These are phyloP conservation scores for Termitomyces titanicus DNA, from an alignment of 768 basidiomycete species.

Conservation along the genomic window DNA sequence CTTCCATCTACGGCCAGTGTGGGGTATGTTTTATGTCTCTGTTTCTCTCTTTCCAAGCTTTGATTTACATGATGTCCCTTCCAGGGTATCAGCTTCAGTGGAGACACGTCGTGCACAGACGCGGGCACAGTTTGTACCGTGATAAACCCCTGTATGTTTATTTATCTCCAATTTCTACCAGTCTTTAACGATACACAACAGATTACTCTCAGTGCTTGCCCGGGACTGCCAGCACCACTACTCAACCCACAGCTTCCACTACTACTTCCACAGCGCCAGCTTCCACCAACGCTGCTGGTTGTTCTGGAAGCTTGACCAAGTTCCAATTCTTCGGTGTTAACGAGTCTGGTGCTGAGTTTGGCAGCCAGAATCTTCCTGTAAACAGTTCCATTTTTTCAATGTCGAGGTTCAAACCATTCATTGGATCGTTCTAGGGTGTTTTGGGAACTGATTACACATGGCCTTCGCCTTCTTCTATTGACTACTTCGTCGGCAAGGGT, in stretches of 20 bases:
- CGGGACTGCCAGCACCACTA: slow-evolving; percentile 21
- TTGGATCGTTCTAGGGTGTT: slow-evolving; percentile 23
- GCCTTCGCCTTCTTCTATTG: slow-evolving; percentile 40
- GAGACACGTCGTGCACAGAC: slow-evolving; percentile 38
- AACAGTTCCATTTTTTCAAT: slow-evolving; percentile 7
- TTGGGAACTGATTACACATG: slow-evolving; percentile 46
- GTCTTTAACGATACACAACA: slow-evolving; percentile 14
- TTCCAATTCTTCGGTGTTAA: slow-evolving; percentile 65
- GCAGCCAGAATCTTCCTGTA: slow-evolving; percentile 45
- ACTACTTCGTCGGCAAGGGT: slow-evolving; percentile 50
- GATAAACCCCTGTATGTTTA: slow-evolving; percentile 37
- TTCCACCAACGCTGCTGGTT: slow-evolving; percentile 24
- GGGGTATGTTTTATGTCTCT: slow-evolving; percentile 31
- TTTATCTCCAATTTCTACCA: neutral
- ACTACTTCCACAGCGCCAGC: slow-evolving; percentile 27
- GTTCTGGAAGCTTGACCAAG: slow-evolving; percentile 43
- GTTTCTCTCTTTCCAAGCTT: neutral
- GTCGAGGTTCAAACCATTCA: neutral
- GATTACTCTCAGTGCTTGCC: slow-evolving; percentile 48
- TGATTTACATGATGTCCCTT: neutral
- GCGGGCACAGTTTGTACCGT: slow-evolving; percentile 38
- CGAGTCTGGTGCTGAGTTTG: slow-evolving; percentile 62
- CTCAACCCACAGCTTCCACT: slow-evolving; percentile 28
- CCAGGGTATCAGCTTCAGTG: slow-evolving; percentile 39
- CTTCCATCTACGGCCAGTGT: slow-evolving; percentile 50